Conservation (phyloP, 345 rosid genomes). For the Salix suchowensis region DNA sequence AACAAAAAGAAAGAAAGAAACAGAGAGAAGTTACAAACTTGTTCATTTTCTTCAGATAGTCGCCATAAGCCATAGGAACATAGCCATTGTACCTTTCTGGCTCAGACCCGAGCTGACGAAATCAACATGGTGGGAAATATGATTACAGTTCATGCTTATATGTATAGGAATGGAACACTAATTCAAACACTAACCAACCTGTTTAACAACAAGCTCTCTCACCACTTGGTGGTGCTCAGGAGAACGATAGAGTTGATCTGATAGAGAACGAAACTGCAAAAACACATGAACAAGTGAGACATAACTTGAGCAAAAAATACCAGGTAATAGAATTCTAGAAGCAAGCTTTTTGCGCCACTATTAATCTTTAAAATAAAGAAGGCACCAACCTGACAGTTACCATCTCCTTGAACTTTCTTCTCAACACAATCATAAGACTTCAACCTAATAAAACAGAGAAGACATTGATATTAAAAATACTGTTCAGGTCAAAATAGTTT, state of each 20-base stretch:
- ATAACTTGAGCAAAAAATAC: neutral
- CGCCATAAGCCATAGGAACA: conserved; percentile 53
- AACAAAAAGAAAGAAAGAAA: neutral
- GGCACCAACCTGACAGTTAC: conserved; percentile 60
- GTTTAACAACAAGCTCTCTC: conserved; percentile 61
- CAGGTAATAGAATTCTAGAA: neutral
- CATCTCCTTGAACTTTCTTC: conserved; percentile 64
- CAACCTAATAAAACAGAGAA: conserved; percentile 27
- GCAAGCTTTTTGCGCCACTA: neutral
- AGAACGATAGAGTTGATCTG: conserved; percentile 85
- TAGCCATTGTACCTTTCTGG: conserved; percentile 46
- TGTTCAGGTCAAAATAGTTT: neutral
- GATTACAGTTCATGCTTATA: neutral
- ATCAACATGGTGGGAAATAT: conserved; percentile 5
- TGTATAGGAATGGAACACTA: neutral
- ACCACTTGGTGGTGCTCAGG: conserved; percentile 64
- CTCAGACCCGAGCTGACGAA: conserved; percentile 40
- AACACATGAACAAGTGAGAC: conserved; percentile 17
- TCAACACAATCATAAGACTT: conserved; percentile 50
- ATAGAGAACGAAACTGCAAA: conserved; percentile 72
- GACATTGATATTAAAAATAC: neutral
- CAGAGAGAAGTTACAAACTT: conserved; percentile 23
- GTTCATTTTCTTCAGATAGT: conserved; percentile 60
- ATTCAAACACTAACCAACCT: conserved; percentile 38
- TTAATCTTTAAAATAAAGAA: neutral